Conservation (phyloP, 768 basidiomycete genomes). For the Kwoniella newhampshirensis region DNA sequence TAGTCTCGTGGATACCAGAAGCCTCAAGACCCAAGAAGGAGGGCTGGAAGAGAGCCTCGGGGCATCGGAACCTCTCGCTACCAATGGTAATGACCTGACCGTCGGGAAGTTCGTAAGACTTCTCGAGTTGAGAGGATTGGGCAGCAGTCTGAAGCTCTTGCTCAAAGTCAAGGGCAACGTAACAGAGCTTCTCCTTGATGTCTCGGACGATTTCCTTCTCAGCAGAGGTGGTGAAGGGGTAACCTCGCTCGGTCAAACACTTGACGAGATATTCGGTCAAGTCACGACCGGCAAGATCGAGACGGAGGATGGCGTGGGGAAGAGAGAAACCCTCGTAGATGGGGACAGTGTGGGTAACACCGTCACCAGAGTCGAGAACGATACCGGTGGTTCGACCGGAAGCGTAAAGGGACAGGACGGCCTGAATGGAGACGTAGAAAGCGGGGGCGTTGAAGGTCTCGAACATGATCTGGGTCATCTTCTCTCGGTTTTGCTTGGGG, state of each 20-base stretch:
- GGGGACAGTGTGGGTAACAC: slow-evolving; percentile 92
- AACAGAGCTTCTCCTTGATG: slow-evolving; percentile 96
- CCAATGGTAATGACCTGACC: slow-evolving; percentile 95
- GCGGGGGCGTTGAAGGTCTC: slow-evolving; percentile 92
- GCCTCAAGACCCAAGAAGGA: slow-evolving; percentile 73
- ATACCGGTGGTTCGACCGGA: slow-evolving; percentile 92
- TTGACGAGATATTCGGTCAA: slow-evolving; percentile 62
- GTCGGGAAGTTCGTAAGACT: slow-evolving; percentile 87
- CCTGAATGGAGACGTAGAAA: slow-evolving; percentile 89
- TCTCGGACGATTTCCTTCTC: slow-evolving; percentile 93
- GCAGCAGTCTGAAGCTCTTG: slow-evolving; percentile 89
- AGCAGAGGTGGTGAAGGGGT: slow-evolving; percentile 89
- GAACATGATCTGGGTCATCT: slow-evolving; percentile 93
- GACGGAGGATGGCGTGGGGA: slow-evolving; percentile 87
- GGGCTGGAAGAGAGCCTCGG: slow-evolving; percentile 70
- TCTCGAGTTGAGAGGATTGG: slow-evolving; percentile 83
- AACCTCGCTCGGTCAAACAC: slow-evolving; percentile 74
- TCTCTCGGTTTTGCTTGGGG: slow-evolving; percentile 88
- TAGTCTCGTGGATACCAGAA: slow-evolving; percentile 88
- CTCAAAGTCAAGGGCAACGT: slow-evolving; percentile 91
- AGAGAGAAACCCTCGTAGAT: slow-evolving; percentile 92
- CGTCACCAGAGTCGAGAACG: slow-evolving; percentile 93
- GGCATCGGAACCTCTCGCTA: slow-evolving; percentile 77
- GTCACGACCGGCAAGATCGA: slow-evolving; percentile 90
- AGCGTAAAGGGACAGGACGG: slow-evolving; percentile 85